These are phyloP conservation scores for Aegle marmelos DNA, from an alignment of 345 rosid genomes.

Conservation along the genomic window DNA sequence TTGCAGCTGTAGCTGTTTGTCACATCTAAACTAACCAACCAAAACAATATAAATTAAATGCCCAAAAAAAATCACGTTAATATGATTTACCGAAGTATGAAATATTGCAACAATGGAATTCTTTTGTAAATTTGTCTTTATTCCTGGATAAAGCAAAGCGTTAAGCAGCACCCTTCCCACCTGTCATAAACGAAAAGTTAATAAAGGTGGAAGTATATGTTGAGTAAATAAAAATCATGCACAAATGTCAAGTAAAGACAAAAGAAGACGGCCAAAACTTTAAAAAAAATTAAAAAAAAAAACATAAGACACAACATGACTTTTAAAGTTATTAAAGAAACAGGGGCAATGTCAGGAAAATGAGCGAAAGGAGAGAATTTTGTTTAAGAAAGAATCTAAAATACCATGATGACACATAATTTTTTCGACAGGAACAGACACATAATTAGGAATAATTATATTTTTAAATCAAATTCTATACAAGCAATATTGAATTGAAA, in stretches of 20 bases:
- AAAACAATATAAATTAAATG: not conserved
- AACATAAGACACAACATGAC: not conserved
- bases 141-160: constrained; percentile 83
- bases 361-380: not conserved
- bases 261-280: no score
- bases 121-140: constrained; percentile 74
- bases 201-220: constrained; percentile 6
- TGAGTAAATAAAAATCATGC: not conserved
- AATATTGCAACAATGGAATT: constrained; percentile 89
- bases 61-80: not conserved
- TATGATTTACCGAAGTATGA: constrained; percentile 67
- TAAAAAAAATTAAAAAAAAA: no score
- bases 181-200: constrained; percentile 34
- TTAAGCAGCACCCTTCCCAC: constrained; percentile 85
- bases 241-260: not conserved
- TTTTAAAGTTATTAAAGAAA: not conserved
- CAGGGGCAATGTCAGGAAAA: not conserved
- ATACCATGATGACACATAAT: not conserved
- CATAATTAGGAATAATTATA: not conserved
- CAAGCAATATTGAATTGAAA: not conserved
- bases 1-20: not conserved
- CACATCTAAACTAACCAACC: not conserved
- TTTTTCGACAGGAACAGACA: not conserved
- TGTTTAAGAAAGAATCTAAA: not conserved
- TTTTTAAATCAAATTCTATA: not conserved